These are phyloP conservation scores for Ceratocystis lukuohia DNA, from an alignment of 2,329 filamentous ascomycete species.

Conservation along the genomic window DNA sequence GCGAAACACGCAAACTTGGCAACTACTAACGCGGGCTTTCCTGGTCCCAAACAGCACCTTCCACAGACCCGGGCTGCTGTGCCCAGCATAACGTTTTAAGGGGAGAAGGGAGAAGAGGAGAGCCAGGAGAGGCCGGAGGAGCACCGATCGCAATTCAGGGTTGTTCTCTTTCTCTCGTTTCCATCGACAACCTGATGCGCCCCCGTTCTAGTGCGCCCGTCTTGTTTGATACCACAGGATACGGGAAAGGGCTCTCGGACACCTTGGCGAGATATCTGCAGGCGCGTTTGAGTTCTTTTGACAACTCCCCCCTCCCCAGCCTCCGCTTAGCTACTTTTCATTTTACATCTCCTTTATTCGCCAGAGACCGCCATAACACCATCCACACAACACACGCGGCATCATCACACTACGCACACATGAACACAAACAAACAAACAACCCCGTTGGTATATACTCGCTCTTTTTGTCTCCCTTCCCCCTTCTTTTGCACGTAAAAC, in stretches of 20 bases:
- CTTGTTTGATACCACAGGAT: not conserved
- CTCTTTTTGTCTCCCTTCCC: not conserved
- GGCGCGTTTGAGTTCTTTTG: not conserved
- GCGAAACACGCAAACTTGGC: slow-evolving; percentile 2
- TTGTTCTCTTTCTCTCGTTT: not conserved
- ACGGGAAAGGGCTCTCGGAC: not conserved
- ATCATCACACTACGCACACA: too few species aligned
- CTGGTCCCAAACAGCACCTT: not conserved
- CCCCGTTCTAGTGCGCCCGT: not conserved
- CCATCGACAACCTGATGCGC: not conserved
- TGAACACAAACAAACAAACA: not conserved
- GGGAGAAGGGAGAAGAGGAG: not conserved
- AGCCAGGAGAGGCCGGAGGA: slow-evolving; percentile 15
- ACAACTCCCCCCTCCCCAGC: too few species aligned
- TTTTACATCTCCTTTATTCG: not conserved
- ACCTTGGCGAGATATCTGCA: not conserved
- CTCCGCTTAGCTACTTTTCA: not conserved
- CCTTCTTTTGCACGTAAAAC: not conserved
- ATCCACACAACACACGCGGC: too few species aligned
- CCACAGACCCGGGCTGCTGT: not conserved
- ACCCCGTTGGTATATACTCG: too few species aligned
- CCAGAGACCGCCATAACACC: not conserved
- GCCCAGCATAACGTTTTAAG: slow-evolving; percentile 10
- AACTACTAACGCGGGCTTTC: not conserved
- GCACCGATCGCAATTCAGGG: slow-evolving; percentile 17